Conservation (phyloP, 2,329 filamentous ascomycete species). For the Daldinia sp. region DNA sequence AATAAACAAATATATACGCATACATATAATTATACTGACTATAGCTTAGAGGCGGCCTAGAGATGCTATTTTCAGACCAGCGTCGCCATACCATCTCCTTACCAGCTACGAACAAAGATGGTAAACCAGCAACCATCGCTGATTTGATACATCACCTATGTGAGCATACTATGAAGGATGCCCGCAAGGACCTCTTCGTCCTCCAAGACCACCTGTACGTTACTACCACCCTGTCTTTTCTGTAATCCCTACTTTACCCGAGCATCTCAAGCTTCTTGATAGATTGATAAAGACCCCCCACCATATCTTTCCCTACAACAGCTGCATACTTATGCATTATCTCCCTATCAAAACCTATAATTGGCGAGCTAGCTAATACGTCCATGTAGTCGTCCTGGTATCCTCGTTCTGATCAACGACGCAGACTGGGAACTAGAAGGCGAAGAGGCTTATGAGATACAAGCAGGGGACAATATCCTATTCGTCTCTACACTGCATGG, state of each 20-base stretch:
- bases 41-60: slow-evolving; percentile 80
- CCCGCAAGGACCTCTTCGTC: slow-evolving; percentile 88
- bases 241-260: slow-evolving; percentile 31
- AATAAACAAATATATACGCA: background rate
- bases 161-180: slow-evolving; percentile 85
- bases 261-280: slow-evolving; percentile 10
- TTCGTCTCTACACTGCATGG: slow-evolving; percentile 98
- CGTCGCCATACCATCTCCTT: slow-evolving; percentile 78
- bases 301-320: slow-evolving; percentile 13
- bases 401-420: slow-evolving; percentile 96
- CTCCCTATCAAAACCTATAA: slow-evolving; percentile 33
- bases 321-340: slow-evolving; percentile 24
- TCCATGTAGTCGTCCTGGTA: slow-evolving; percentile 82
- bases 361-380: slow-evolving; percentile 44
- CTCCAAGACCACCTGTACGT: slow-evolving; percentile 89
- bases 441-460: slow-evolving; percentile 88
- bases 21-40: slow-evolving; percentile 24
- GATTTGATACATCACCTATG: slow-evolving; percentile 85
- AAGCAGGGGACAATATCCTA: slow-evolving; percentile 85
- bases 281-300: slow-evolving; percentile 15
- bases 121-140: slow-evolving; percentile 74
- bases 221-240: slow-evolving; percentile 20
- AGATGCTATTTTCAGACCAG: slow-evolving; percentile 91
- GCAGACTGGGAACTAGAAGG: slow-evolving; percentile 98
- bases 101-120: slow-evolving; percentile 71